Percentiles rank a stretch among this genome's conserved stretches.
These are phyloP conservation scores for Agroathelia rolfsii DNA, from an alignment of 1,284 basidiomycete species.

Conservation along the genomic window DNA sequence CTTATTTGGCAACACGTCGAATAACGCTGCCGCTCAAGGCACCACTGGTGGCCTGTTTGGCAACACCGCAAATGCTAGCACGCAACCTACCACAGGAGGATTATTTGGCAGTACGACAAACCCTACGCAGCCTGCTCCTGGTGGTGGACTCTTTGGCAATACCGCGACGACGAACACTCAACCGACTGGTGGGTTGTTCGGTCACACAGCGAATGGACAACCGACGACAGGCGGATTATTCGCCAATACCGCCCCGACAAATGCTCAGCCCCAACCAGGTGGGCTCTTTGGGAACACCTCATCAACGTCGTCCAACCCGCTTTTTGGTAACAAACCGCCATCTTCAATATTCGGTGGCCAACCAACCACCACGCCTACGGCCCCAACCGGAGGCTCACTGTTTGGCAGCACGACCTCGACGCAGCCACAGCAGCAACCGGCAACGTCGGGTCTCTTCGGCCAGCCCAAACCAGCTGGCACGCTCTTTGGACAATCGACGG, in stretches of 20 bases:
- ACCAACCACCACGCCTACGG: too few relatives aligned
- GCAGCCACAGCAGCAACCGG: too few relatives aligned
- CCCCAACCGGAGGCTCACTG: conserved; percentile 15
- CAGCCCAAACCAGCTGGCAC: conserved; percentile 14
- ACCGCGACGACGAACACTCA: conserved; percentile 10
- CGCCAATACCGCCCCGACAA: conserved; percentile 8
- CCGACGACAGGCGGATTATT: conserved; percentile 10
- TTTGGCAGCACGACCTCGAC: conserved; percentile 18
- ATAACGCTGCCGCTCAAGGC: conserved; percentile 13
- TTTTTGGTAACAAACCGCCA: conserved; percentile 15
- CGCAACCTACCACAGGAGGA: conserved; percentile 3
- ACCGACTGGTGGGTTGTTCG: conserved; percentile 19
- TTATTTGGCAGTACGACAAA: too few relatives aligned
- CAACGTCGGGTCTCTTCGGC: conserved; percentile 21
- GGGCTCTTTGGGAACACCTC: conserved; percentile 17
- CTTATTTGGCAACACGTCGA: conserved; percentile 19
- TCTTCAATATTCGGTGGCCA: conserved; percentile 14
- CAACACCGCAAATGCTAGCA: conserved; percentile 5
- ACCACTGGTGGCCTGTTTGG: conserved; percentile 14
- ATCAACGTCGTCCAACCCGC: conserved; percentile 10
- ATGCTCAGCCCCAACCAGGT: conserved; percentile 9
- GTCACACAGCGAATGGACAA: conserved; percentile 12
- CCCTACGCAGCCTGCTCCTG: conserved; percentile 9
- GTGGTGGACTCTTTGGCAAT: conserved; percentile 12
- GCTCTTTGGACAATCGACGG: conserved; percentile 10